Percentiles rank a stretch among this genome's conserved stretches.
phyloP scores from a whole-genome alignment of 2,329 filamentous ascomycete species.

The Stemphylium vesicarium region DNA sequence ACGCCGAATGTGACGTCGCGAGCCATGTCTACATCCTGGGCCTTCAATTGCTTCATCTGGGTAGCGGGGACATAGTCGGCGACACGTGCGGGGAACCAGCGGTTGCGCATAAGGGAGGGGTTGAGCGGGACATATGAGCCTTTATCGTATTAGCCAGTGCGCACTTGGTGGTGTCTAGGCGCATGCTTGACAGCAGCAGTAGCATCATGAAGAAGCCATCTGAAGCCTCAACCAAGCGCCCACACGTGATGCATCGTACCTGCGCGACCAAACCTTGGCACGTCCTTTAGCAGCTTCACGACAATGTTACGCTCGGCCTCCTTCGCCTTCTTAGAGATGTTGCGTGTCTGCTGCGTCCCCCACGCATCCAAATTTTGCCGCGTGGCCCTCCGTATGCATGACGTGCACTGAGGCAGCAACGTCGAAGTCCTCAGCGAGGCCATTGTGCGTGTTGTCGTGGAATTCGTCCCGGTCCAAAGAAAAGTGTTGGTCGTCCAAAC shows the following conservation, averaged over 20 bases:
- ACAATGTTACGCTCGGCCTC: slow-evolving; percentile 51
- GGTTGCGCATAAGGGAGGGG: slow-evolving; percentile 62
- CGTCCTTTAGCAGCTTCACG: slow-evolving; percentile 60
- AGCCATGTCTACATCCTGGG: slow-evolving; percentile 53
- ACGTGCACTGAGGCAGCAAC: slow-evolving; percentile 49
- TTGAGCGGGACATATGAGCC: slow-evolving; percentile 60
- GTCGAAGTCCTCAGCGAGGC: slow-evolving; percentile 38
- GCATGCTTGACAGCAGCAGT: slow-evolving; percentile 1
- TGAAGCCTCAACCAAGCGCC: background rate
- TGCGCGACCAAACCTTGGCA: slow-evolving; percentile 58
- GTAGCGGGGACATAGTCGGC: slow-evolving; percentile 60
- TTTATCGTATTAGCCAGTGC: slow-evolving; percentile 39
- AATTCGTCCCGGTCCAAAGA: slow-evolving; percentile 14
- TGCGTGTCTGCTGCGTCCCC: slow-evolving; percentile 49
- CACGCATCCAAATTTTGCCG: slow-evolving; percentile 38
- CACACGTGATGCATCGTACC: slow-evolving; percentile 29
- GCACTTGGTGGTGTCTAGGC: background rate
- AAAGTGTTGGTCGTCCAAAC: slow-evolving; percentile 21
- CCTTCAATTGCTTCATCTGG: slow-evolving; percentile 54
- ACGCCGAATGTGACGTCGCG: slow-evolving; percentile 56
- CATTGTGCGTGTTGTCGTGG: slow-evolving; percentile 37
- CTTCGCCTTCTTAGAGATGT: slow-evolving; percentile 55
- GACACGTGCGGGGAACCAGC: slow-evolving; percentile 58
- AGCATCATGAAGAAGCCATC: background rate
- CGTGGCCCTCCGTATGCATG: slow-evolving; percentile 46